Percentiles rank a stretch among this genome's conserved stretches.
Evolutionary conservation across 2,329 filamentous ascomycete genomes (phyloP).

Genomic region (Monosporascus sp.): DNA sequence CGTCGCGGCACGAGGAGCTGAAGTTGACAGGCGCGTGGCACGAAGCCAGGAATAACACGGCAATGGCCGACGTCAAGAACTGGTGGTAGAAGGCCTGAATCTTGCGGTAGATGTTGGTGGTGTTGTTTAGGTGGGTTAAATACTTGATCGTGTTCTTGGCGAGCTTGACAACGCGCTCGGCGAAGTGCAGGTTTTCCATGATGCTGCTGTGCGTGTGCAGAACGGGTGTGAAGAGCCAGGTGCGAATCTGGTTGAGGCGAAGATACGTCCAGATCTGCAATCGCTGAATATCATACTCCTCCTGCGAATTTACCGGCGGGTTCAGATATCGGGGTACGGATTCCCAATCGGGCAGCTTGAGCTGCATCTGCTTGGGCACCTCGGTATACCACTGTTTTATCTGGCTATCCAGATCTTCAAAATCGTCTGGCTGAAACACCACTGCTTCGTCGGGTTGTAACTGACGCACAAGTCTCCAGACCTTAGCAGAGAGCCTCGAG

Average conservation of each 20-base stretch:
- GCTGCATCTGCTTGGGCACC: slow-evolving; percentile 52
- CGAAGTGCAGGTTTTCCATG: slow-evolving; percentile 65
- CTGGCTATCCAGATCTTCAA: slow-evolving; percentile 75
- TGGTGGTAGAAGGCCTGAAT: slow-evolving; percentile 77
- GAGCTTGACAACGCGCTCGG: slow-evolving; percentile 67
- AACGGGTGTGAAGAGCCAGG: slow-evolving; percentile 81
- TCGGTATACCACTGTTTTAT: slow-evolving; percentile 81
- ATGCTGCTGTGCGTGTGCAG: slow-evolving; percentile 82
- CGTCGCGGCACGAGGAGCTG: slow-evolving; percentile 60
- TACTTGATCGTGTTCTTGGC: slow-evolving; percentile 73
- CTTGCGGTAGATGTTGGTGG: slow-evolving; percentile 63
- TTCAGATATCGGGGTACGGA: slow-evolving; percentile 23
- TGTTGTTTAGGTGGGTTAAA: slow-evolving; percentile 64
- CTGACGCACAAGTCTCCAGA: slow-evolving; percentile 76
- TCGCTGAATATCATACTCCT: slow-evolving; percentile 61
- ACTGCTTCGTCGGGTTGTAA: slow-evolving; percentile 56
- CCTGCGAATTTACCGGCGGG: slow-evolving; percentile 34
- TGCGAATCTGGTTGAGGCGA: slow-evolving; percentile 83
- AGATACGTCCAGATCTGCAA: slow-evolving; percentile 80
- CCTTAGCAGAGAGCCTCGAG: slow-evolving; percentile 74
- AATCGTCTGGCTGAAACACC: slow-evolving; percentile 66
- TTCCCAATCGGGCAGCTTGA: slow-evolving; percentile 56
- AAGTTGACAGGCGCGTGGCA: slow-evolving; percentile 71
- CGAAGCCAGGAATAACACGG: slow-evolving; percentile 70
- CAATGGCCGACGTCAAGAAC: slow-evolving; percentile 69